Conservation (phyloP, 345 rosid genomes). For the Melaleuca quinquenervia region DNA sequence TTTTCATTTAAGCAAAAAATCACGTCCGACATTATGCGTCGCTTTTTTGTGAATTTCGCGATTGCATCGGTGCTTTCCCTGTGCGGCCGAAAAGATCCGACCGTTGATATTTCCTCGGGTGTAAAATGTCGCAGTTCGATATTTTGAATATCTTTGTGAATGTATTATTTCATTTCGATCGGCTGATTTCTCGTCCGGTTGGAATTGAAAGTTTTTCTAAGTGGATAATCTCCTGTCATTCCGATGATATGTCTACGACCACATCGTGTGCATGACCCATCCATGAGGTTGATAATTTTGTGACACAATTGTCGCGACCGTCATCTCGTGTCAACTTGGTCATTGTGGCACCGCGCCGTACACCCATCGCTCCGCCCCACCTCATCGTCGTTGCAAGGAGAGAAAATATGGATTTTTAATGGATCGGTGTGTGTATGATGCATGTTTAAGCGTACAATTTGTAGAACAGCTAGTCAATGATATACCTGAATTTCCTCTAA, state of each 20-base stretch:
- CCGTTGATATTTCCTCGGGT: too few species aligned
- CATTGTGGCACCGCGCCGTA: not conserved
- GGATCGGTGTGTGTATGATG: not conserved
- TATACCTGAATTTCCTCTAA: not conserved
- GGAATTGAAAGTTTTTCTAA: not conserved
- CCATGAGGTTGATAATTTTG: not conserved
- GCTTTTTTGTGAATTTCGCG: not conserved
- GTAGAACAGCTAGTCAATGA: not conserved
- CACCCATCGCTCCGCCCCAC: not conserved
- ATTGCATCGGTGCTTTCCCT: not conserved
- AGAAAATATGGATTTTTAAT: not conserved
- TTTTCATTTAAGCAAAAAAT: not conserved
- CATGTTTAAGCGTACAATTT: not conserved
- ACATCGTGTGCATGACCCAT: not conserved
- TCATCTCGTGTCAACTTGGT: accelerated
- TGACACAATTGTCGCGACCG: too few species aligned
- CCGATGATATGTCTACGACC: not conserved
- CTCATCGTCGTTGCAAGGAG: too few species aligned
- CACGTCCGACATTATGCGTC: not conserved
- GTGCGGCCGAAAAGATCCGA: not conserved
- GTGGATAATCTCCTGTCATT: not conserved
- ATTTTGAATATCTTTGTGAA: not conserved
- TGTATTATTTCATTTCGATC: not conserved
- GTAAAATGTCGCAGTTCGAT: not conserved
- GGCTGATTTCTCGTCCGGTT: not conserved